Evolutionary conservation across 306 rosid species (phyloP).

Genomic region (Hippophae rhamnoides): DNA sequence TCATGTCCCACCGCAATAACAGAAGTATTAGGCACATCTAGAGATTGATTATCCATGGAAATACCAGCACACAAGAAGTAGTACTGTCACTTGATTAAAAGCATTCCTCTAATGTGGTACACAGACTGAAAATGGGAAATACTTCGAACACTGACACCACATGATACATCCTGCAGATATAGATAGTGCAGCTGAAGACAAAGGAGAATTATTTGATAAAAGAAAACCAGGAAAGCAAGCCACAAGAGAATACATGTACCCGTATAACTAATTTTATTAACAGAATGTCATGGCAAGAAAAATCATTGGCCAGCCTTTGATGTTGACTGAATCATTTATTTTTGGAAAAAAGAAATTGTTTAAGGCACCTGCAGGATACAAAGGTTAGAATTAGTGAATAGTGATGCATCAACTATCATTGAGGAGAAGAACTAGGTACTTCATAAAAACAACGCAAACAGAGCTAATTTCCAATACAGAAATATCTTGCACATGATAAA

Average conservation of each 20-base stretch:
- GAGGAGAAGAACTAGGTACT: background rate
- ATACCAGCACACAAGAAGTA: slow-evolving; percentile 27
- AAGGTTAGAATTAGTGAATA: slow-evolving; percentile 12
- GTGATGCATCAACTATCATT: background rate
- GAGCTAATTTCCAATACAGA: no score
- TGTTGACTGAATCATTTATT: slow-evolving; percentile 3
- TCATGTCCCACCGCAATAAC: slow-evolving; percentile 36
- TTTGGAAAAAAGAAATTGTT: slow-evolving; percentile 11
- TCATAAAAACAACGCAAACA: background rate
- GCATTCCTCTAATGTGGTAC: slow-evolving; percentile 28
- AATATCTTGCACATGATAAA: no score
- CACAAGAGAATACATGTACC: slow-evolving; percentile 9
- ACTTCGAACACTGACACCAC: slow-evolving; percentile 28
- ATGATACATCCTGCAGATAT: slow-evolving; percentile 24
- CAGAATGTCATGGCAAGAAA: slow-evolving; percentile 3
- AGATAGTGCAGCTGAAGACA: slow-evolving; percentile 24
- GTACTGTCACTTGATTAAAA: slow-evolving; percentile 39
- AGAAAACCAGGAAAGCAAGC: background rate
- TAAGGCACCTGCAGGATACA: slow-evolving; percentile 14
- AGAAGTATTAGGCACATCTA: slow-evolving; percentile 34
- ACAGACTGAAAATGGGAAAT: slow-evolving; percentile 19
- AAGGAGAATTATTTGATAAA: background rate
- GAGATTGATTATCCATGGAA: slow-evolving; percentile 60
- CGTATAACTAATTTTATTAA: slow-evolving; percentile 2
- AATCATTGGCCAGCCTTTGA: slow-evolving; percentile 1